phyloP scores from a whole-genome alignment of 306 rosid genomes.

The Fragaria vesca region DNA sequence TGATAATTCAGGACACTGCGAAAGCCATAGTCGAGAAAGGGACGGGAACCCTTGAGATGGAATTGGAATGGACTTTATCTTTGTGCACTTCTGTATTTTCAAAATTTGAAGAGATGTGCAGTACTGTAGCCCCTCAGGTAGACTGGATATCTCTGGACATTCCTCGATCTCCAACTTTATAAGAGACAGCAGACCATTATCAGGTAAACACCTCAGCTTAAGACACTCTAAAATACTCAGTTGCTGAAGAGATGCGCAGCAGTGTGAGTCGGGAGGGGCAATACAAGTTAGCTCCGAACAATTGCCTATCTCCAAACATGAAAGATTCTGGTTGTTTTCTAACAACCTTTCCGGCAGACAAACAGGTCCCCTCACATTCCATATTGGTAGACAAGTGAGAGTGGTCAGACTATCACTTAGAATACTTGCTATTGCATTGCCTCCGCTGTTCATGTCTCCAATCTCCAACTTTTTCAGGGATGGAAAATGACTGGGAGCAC shows the following conservation, averaged over 20 bases:
- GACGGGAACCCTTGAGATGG: background rate
- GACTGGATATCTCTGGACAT: background rate
- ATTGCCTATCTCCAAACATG: background rate
- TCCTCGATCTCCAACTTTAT: background rate
- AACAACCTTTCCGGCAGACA: background rate
- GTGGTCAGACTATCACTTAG: background rate
- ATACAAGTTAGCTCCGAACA: background rate
- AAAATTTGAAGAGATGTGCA: background rate
- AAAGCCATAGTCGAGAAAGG: background rate
- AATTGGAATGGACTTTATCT: background rate
- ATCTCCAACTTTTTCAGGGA: background rate
- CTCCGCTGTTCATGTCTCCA: background rate
- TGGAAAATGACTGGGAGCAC: conserved; percentile 4
- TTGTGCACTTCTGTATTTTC: background rate
- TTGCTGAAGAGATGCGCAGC: background rate
- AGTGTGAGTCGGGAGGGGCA: background rate
- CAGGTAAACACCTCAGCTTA: background rate
- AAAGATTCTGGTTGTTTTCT: background rate
- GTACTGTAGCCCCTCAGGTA: background rate
- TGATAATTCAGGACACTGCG: background rate
- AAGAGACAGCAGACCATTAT: background rate
- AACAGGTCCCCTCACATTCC: background rate
- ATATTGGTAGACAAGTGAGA: background rate
- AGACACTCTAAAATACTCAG: background rate
- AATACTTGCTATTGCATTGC: background rate